Evolutionary conservation across 495 filamentous ascomycete genomes (phyloP).

Genomic region (Penicillium crystallinum): DNA sequence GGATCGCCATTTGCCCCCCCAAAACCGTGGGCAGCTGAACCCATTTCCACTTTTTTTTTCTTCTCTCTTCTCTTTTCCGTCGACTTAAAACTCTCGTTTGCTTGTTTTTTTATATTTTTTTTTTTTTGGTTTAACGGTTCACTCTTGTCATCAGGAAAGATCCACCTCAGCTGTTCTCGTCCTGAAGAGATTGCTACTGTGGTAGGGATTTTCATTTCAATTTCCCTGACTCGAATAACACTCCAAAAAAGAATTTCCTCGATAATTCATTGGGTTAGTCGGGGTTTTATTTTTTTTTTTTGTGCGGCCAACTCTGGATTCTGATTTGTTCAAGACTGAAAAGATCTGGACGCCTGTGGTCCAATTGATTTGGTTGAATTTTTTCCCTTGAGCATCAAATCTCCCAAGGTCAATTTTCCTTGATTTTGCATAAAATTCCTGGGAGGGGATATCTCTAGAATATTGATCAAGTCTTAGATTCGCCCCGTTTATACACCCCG

Average conservation of each 20-base stretch:
- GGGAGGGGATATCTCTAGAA: too few relatives aligned
- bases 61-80: not conserved
- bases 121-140: not conserved
- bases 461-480: too few relatives aligned
- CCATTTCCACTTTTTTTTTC: conserved; percentile 9
- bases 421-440: too few relatives aligned
- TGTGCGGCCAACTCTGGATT: conserved; percentile 6
- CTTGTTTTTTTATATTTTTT: not conserved
- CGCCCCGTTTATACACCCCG: not conserved
- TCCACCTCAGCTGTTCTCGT: conserved; percentile 4
- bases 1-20: conserved; percentile 29
- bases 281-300: conserved; percentile 2
- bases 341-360: conserved; percentile 4
- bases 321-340: conserved; percentile 17
- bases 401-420: not conserved
- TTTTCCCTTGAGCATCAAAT: not conserved
- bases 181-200: conserved; percentile 1
- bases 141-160: not conserved
- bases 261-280: conserved; percentile 3
- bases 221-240: not conserved
- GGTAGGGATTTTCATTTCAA: not conserved
- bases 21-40: conserved; percentile 29
- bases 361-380: conserved; percentile 18
- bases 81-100: not conserved
- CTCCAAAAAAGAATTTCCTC: not conserved